A percentile compares a stretch with the other conserved stretches of the same genome.
phyloP scores from a whole-genome alignment of 164 flowering plant species.

The Warburgia ugandensis region DNA sequence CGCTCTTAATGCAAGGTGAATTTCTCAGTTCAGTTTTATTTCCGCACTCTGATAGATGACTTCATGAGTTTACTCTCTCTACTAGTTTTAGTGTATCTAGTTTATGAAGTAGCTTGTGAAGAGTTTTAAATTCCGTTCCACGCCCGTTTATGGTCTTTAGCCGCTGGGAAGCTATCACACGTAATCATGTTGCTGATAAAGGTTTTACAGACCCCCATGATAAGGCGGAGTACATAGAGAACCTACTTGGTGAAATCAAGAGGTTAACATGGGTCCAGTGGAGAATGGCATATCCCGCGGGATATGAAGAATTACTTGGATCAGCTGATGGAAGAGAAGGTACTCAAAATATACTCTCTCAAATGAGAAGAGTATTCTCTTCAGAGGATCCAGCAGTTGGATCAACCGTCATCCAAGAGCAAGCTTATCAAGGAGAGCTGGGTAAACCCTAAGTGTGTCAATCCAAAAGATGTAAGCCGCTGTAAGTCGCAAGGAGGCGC shows the following conservation, averaged over 20 bases:
- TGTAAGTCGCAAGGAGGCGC: too few species aligned
- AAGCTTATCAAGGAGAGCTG: too few species aligned
- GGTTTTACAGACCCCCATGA: neutral
- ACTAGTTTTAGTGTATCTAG: too few species aligned
- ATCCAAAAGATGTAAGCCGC: too few species aligned
- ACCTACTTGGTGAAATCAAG: slow-evolving; percentile 4
- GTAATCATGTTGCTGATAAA: neutral
- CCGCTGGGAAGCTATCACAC: slow-evolving; percentile 8
- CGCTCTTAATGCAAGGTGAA: too few species aligned
- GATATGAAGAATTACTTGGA: neutral
- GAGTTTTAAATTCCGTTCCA: too few species aligned
- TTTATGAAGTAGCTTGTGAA: too few species aligned
- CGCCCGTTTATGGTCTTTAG: too few species aligned
- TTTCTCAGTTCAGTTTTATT: too few species aligned
- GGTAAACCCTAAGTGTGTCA: too few species aligned
- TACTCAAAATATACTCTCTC: slow-evolving; percentile 2
- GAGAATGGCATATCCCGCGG: slow-evolving; percentile 1
- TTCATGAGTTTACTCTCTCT: too few species aligned
- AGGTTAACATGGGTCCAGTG: slow-evolving; percentile 7
- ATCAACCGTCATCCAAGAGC: slow-evolving; percentile 1
- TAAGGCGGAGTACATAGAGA: neutral
- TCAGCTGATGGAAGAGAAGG: slow-evolving; percentile 1
- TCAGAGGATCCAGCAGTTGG: slow-evolving; percentile 1
- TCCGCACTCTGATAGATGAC: too few species aligned
- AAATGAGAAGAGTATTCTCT: slow-evolving; percentile 1